These are phyloP conservation scores for Metschnikowia cerradonensis DNA, from an alignment of 805 yeast genomes.

Conservation along the genomic window DNA sequence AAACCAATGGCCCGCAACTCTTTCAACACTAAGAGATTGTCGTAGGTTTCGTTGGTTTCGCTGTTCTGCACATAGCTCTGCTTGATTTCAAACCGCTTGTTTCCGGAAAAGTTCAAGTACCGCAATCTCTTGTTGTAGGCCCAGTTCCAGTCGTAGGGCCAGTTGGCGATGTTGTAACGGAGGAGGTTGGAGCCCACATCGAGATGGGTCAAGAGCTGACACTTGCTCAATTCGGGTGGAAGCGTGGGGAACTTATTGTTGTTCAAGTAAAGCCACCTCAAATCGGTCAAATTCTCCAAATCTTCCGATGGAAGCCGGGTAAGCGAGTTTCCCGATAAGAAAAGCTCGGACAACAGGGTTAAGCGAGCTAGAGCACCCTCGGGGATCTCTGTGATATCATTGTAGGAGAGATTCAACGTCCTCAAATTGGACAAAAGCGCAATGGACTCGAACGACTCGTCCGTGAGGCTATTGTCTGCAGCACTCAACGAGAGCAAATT, in stretches of 20 bases:
- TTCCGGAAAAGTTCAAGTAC: slow-evolving; percentile 88
- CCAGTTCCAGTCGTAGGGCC: slow-evolving; percentile 99
- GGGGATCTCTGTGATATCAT: slow-evolving; percentile 79
- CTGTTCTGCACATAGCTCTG: slow-evolving; percentile 55
- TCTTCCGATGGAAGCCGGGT: slow-evolving; percentile 83
- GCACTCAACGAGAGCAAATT: slow-evolving; percentile 56
- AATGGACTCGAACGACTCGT: slow-evolving; percentile 68
- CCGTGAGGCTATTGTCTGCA: slow-evolving; percentile 81
- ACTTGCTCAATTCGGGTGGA: slow-evolving; percentile 81
- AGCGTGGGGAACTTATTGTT: slow-evolving; percentile 81
- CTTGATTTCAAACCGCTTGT: slow-evolving; percentile 84
- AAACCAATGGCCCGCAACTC: slow-evolving; percentile 73
- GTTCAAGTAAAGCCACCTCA: slow-evolving; percentile 66
- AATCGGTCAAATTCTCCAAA: slow-evolving; percentile 54
- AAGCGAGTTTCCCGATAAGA: slow-evolving; percentile 78
- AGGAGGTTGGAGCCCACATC: slow-evolving; percentile 91
- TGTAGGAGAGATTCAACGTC: slow-evolving; percentile 74
- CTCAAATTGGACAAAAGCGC: slow-evolving; percentile 56
- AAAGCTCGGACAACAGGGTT: slow-evolving; percentile 56
- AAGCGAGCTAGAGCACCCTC: slow-evolving; percentile 61
- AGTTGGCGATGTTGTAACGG: slow-evolving; percentile 88
- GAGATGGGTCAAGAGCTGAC: slow-evolving; percentile 58
- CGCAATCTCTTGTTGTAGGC: slow-evolving; percentile 70
- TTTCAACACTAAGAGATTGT: slow-evolving; percentile 58
- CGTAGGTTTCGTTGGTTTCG: slow-evolving; percentile 60